Base-by-base conservation (phyloP, 192 early-diverging fungal species). In the Coemansia sp. region DNA sequence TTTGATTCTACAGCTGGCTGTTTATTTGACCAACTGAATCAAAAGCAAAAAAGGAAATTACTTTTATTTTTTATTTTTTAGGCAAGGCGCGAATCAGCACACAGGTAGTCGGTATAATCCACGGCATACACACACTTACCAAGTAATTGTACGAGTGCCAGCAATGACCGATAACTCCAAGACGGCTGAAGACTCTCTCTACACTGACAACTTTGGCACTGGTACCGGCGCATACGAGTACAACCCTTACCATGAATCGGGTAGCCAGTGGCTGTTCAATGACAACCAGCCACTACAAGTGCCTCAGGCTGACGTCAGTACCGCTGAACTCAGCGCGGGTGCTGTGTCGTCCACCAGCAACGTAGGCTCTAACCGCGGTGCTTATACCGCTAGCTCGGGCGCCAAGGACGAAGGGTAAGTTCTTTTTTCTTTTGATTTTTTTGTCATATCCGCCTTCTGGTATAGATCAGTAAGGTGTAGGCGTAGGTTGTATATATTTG, bases 361-460 rank as follows among this genome's bases (percentile, higher is more conserved):
- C 15, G 53, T 49, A 34, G 43, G 12, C 15, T 7, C 44, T 35
- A 45, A 24, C 56, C 59, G 4, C 62, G 27, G 38, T 30, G 50
- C 22, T 18, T 27, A 24, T 18, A 59, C 18, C 27, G 50, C 65
- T 38, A 22, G 52, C 45, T 45, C 63, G 15, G 50, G 49, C 38
- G 39, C 32, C 61, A 81, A 67, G 43, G 78, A 81, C 59, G 73
- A 74, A 65, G 73, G 78, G 78, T 81, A 80, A 60, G 71, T 73
- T 60, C 61, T 74, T 27, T 68, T 47, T 62, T 44, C 7, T 35
- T 44, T 67, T 68, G 18, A 55, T 67, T 20, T 62, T 49, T 64
- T 45, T 24, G 43, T 62, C 37, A 47, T 29, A 43, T 55, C 34
- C 37, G 41, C 61, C 53, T 59, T 49, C 47, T 64, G 45, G 50